Evolutionary conservation across 805 yeast genomes (phyloP).

Genomic region (Wickerhamiella shivajii): DNA sequence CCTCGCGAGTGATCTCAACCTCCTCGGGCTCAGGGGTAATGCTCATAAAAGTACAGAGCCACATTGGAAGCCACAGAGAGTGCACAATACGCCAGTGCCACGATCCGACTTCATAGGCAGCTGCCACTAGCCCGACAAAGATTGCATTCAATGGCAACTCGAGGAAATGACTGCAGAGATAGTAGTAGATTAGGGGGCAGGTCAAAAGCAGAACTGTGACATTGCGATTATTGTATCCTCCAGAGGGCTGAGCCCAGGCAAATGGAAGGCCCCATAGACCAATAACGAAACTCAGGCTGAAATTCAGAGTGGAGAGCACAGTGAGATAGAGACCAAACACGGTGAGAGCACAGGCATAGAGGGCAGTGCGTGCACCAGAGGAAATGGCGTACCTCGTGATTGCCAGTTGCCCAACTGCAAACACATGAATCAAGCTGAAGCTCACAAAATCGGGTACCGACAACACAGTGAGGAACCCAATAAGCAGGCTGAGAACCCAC

Average conservation of each 20-base stretch:
- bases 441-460: constrained; percentile 1
- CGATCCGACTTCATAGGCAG: constrained; percentile 56
- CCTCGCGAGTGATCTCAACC: constrained; percentile 6
- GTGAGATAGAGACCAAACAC: constrained; percentile 55
- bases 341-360: constrained; percentile 34
- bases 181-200: constrained; percentile 34
- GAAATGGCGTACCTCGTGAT: constrained; percentile 4
- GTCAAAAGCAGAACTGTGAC: constrained; percentile 21
- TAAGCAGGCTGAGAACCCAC: constrained; percentile 8
- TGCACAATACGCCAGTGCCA: constrained; percentile 76
- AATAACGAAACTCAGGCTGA: constrained; percentile 59
- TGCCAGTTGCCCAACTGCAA: neutral
- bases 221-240: constrained; percentile 10
- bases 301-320: constrained; percentile 67
- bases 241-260: constrained; percentile 37
- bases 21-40: constrained; percentile 1
- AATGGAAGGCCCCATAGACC: constrained; percentile 67
- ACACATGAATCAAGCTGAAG: constrained; percentile 1
- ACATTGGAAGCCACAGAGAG: constrained; percentile 71
- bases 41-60: constrained; percentile 33
- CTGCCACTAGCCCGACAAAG: constrained; percentile 38
- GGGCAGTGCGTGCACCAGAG: neutral
- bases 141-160: constrained; percentile 28
- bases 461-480: constrained; percentile 4
- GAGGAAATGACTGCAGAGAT: constrained; percentile 23